A percentile compares a stretch with the other conserved stretches of the same genome.
These are phyloP conservation scores for Pichia scutulata DNA, from an alignment of 805 yeast genomes.

Conservation along the genomic window DNA sequence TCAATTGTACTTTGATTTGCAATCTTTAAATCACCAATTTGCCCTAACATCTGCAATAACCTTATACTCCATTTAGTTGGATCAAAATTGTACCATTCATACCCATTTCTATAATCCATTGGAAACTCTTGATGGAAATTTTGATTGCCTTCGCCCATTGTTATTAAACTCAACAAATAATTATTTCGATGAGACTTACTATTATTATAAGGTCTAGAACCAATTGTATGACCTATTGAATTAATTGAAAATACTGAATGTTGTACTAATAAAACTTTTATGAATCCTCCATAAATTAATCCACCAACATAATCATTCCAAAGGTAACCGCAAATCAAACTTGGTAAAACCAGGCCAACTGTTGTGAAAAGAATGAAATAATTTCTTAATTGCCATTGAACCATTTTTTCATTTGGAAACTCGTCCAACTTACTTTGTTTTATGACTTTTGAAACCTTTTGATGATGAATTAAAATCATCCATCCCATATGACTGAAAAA, in stretches of 20 bases:
- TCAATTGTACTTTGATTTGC: conserved; percentile 56
- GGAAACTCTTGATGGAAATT: conserved; percentile 96
- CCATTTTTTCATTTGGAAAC: conserved; percentile 48
- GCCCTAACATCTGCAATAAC: conserved; percentile 42
- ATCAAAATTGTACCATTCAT: conserved; percentile 68
- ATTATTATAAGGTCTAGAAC: conserved; percentile 67
- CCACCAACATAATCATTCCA: conserved; percentile 80
- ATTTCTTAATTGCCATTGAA: conserved; percentile 65
- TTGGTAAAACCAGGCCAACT: conserved; percentile 53
- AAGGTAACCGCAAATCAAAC: conserved; percentile 50
- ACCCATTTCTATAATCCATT: conserved; percentile 74
- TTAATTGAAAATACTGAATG: conserved; percentile 73
- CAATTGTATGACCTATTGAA: conserved; percentile 75
- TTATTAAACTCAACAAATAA: conserved; percentile 51
- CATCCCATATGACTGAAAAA: conserved; percentile 84
- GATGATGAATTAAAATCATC: conserved; percentile 64
- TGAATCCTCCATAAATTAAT: conserved; percentile 66
- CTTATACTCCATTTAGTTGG: conserved; percentile 77
- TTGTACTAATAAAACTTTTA: conserved; percentile 66
- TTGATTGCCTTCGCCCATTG: conserved; percentile 88
- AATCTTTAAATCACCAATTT: conserved; percentile 50
- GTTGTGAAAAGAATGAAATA: conserved; percentile 45
- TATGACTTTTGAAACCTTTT: conserved; percentile 38
- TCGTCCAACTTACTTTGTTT: conserved; percentile 47
- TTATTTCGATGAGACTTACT: conserved; percentile 68